phyloP scores from a whole-genome alignment of 2,329 filamentous ascomycete genomes.

The Botrytis aclada region DNA sequence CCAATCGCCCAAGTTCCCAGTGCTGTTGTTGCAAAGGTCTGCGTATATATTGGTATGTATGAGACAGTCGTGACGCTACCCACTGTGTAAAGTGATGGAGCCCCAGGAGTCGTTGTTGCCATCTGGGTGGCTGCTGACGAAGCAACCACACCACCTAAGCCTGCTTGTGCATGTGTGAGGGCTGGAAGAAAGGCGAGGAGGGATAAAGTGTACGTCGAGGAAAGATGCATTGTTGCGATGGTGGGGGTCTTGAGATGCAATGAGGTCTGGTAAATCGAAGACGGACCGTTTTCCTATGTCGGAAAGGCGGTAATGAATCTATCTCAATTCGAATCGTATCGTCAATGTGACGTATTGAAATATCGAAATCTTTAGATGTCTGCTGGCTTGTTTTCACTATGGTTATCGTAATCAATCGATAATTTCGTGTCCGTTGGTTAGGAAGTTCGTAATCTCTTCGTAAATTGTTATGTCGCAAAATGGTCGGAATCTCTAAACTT shows the following conservation, averaged over 20 bases:
- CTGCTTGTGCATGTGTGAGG: slow-evolving; percentile 15
- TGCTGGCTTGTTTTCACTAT: background rate
- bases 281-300: background rate
- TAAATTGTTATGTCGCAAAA: slow-evolving; percentile 8
- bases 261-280: background rate
- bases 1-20: slow-evolving; percentile 35
- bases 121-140: slow-evolving; percentile 10
- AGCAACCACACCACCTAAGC: background rate
- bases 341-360: background rate
- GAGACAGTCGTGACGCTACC: background rate
- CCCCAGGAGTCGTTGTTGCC: background rate
- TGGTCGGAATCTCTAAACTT: background rate
- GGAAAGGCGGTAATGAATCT: background rate
- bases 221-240: background rate
- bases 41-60: slow-evolving; percentile 24
- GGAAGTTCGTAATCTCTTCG: background rate
- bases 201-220: background rate
- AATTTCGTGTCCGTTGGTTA: slow-evolving; percentile 6
- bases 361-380: background rate
- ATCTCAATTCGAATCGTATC: background rate
- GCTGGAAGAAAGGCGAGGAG: slow-evolving; percentile 1
- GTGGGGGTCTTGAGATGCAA: background rate
- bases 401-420: background rate
- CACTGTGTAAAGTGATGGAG: slow-evolving; percentile 7
- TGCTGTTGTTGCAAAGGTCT: slow-evolving; percentile 35